These are phyloP conservation scores for Termitomyces eurrhizus DNA, from an alignment of 768 basidiomycete genomes.

Conservation along the genomic window DNA sequence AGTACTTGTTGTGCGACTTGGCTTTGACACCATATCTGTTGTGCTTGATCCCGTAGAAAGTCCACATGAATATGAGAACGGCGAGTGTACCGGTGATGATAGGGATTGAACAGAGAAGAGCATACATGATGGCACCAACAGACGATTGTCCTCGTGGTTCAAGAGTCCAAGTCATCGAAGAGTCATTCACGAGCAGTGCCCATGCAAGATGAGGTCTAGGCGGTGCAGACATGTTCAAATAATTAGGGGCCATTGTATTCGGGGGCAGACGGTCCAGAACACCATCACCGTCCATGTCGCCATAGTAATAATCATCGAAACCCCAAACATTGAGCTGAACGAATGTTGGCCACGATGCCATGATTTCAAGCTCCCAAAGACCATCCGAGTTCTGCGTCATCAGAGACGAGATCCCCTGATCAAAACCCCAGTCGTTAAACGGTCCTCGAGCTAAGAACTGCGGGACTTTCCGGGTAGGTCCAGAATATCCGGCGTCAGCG, in stretches of 20 bases:
- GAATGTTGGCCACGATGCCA: constrained; percentile 87
- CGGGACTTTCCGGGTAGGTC: constrained; percentile 69
- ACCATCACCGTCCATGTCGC: constrained; percentile 84
- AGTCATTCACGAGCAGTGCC: constrained; percentile 78
- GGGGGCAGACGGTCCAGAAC: constrained; percentile 89
- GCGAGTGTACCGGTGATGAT: constrained; percentile 82
- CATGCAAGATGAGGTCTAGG: constrained; percentile 86
- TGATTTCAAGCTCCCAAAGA: constrained; percentile 84
- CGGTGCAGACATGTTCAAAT: constrained; percentile 87
- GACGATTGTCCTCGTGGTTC: constrained; percentile 78
- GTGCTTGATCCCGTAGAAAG: constrained; percentile 94
- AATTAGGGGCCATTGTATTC: constrained; percentile 81
- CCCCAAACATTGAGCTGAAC: constrained; percentile 89
- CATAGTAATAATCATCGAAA: constrained; percentile 91
- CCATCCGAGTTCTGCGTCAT: constrained; percentile 65
- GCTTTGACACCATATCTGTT: constrained; percentile 86
- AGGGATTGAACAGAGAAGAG: constrained; percentile 75
- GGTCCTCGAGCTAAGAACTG: constrained; percentile 85
- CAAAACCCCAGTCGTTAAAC: constrained; percentile 92
- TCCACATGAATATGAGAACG: constrained; percentile 88
- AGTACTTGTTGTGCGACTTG: constrained; percentile 71
- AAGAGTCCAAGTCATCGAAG: constrained; percentile 71
- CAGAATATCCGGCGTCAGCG: constrained; percentile 63
- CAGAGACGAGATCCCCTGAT: constrained; percentile 68
- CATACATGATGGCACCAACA: constrained; percentile 86